Conservation (phyloP, 2,329 filamentous ascomycete species). For the Colletotrichum brevisporum region DNA sequence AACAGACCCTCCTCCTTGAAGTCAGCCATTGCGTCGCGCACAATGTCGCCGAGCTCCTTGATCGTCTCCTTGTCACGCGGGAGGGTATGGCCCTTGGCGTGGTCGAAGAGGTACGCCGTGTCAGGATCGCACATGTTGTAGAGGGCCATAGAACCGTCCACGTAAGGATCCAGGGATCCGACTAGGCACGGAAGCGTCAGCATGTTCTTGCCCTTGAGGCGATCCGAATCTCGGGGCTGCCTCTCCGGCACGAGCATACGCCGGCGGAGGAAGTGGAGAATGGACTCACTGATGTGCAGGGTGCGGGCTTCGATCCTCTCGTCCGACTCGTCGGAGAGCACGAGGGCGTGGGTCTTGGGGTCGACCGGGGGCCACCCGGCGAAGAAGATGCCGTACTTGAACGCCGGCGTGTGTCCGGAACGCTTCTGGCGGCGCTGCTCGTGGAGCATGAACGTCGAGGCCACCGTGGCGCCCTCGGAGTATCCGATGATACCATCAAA, state of each 20-base stretch:
- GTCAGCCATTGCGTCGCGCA: slow-evolving; percentile 49
- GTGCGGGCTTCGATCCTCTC: slow-evolving; percentile 66
- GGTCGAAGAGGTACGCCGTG: slow-evolving; percentile 72
- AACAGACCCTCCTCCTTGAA: slow-evolving; percentile 36
- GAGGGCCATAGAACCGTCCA: slow-evolving; percentile 72
- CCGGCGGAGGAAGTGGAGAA: neutral
- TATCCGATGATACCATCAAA: slow-evolving; percentile 72
- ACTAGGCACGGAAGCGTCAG: slow-evolving; percentile 51
- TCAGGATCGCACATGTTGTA: slow-evolving; percentile 74
- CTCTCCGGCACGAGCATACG: neutral
- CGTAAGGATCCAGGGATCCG: slow-evolving; percentile 71
- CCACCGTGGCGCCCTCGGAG: slow-evolving; percentile 71
- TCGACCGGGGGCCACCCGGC: slow-evolving; percentile 68
- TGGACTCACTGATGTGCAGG: slow-evolving; percentile 62
- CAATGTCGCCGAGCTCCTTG: slow-evolving; percentile 61
- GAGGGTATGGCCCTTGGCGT: slow-evolving; percentile 75
- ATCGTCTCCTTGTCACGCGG: slow-evolving; percentile 66
- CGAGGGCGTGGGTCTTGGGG: slow-evolving; percentile 57
- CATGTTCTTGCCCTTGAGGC: neutral
- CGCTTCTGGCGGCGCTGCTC: slow-evolving; percentile 56
- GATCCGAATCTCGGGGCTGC: neutral
- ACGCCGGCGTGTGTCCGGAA: slow-evolving; percentile 49
- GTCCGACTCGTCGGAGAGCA: slow-evolving; percentile 64
- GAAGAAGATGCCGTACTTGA: slow-evolving; percentile 66
- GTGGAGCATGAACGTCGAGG: slow-evolving; percentile 66